These are phyloP conservation scores for Phlebopus sp. DNA, from an alignment of 1,284 basidiomycete species.

Conservation along the genomic window DNA sequence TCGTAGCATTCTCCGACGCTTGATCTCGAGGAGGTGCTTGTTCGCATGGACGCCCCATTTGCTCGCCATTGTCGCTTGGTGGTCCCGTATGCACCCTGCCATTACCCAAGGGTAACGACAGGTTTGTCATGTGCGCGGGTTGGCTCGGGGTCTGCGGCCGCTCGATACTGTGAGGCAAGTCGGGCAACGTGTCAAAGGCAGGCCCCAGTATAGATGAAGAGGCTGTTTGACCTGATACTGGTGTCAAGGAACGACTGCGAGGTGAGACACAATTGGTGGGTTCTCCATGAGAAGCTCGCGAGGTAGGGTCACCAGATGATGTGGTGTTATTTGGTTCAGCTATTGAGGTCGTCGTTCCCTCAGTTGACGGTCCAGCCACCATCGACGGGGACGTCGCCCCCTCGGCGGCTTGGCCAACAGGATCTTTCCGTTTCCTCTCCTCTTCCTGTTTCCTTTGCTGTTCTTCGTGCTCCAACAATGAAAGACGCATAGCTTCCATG, in stretches of 20 bases:
- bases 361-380: constrained; percentile 4
- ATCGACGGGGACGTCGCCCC: constrained; percentile 16
- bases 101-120: constrained; percentile 7
- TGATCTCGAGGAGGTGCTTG: constrained; percentile 6
- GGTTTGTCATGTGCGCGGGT: constrained; percentile 20
- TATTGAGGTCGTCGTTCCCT: constrained; percentile 5
- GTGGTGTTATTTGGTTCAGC: constrained; percentile 3
- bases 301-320: neutral
- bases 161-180: constrained; percentile 26
- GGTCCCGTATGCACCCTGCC: constrained; percentile 9
- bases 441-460: constrained; percentile 71
- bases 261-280: constrained; percentile 8
- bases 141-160: constrained; percentile 15
- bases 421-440: constrained; percentile 46
- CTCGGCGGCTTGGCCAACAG: constrained; percentile 27
- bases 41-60: constrained; percentile 5
- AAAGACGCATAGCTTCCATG: constrained; percentile 98
- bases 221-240: constrained; percentile 36
- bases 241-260: constrained; percentile 25
- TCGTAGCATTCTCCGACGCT: constrained; percentile 10
- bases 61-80: constrained; percentile 13
- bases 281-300: constrained; percentile 12
- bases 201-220: constrained; percentile 27
- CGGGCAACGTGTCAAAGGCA: constrained; percentile 28
- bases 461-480: constrained; percentile 87